Conservation (phyloP, 2,329 filamentous ascomycete genomes). For the Alternaria gansuensis region DNA sequence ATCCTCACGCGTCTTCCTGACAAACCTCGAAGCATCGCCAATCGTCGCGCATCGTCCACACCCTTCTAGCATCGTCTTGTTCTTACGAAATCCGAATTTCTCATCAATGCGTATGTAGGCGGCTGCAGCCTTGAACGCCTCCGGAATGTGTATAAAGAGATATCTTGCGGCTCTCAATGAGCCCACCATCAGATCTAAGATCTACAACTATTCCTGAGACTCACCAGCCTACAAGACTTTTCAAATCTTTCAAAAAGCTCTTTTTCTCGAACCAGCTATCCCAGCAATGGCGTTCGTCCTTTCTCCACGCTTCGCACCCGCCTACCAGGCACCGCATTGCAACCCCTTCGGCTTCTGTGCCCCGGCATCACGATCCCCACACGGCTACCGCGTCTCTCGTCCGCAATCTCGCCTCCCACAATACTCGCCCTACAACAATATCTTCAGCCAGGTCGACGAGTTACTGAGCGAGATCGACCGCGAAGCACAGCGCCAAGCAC, state of each 20-base stretch:
- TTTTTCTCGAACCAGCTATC: slow-evolving; percentile 9
- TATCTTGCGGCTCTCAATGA: slow-evolving; percentile 19
- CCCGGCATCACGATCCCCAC: slow-evolving; percentile 32
- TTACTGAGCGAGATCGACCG: slow-evolving; percentile 46
- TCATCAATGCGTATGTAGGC: slow-evolving; percentile 39
- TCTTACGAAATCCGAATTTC: slow-evolving; percentile 42
- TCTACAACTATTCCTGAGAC: slow-evolving; percentile 31
- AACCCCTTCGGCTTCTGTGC: slow-evolving; percentile 41
- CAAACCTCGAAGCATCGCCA: slow-evolving; percentile 39
- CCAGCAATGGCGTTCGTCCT: slow-evolving; percentile 48
- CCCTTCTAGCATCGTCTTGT: slow-evolving; percentile 40
- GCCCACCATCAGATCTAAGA: slow-evolving; percentile 42
- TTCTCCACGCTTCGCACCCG: slow-evolving; percentile 45
- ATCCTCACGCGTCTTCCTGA: slow-evolving; percentile 34
- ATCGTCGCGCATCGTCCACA: slow-evolving; percentile 32
- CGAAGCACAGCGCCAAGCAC: slow-evolving; percentile 32
- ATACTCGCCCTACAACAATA: slow-evolving; percentile 43
- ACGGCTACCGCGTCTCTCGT: slow-evolving; percentile 29
- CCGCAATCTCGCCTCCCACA: slow-evolving; percentile 32
- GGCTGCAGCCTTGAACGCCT: slow-evolving; percentile 36
- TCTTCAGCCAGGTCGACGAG: slow-evolving; percentile 47
- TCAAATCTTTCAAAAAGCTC: slow-evolving; percentile 10
- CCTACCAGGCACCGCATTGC: slow-evolving; percentile 42
- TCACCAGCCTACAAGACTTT: slow-evolving; percentile 23
- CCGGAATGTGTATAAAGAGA: slow-evolving; percentile 48